These are phyloP conservation scores for Urtica urens DNA, from an alignment of 306 rosid genomes.

Conservation along the genomic window DNA sequence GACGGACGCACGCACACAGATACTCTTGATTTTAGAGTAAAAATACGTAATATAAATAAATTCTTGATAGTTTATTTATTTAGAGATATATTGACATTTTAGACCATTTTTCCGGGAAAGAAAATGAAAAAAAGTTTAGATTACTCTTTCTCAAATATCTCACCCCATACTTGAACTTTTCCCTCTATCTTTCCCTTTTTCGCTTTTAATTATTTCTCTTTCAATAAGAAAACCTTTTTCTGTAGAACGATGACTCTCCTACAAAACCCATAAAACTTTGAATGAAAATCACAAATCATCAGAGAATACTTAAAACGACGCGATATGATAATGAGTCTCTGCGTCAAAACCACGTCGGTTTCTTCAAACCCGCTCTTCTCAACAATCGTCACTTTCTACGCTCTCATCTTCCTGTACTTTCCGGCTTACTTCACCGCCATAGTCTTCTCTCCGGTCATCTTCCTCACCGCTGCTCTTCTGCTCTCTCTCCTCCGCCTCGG, in stretches of 20 bases:
- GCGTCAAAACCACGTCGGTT: conserved; percentile 20
- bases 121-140: too few relatives aligned
- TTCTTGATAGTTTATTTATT: background rate
- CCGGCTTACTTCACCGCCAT: conserved; percentile 31
- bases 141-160: conserved; percentile 26
- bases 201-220: conserved; percentile 6
- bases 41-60: too few relatives aligned
- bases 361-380: conserved; percentile 58
- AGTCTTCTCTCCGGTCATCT: conserved; percentile 44
- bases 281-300: too few relatives aligned
- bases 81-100: background rate
- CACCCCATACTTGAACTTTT: conserved; percentile 6
- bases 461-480: conserved; percentile 38
- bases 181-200: background rate
- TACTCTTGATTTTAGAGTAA: too few relatives aligned
- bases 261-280: too few relatives aligned
- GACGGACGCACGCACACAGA: too few relatives aligned
- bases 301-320: too few relatives aligned
- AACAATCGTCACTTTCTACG: conserved; percentile 41
- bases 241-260: background rate
- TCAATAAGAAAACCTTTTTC: conserved; percentile 7
- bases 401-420: conserved; percentile 43
- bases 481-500: conserved; percentile 57
- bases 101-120: too few relatives aligned
- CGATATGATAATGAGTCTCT: conserved; percentile 22